Base-by-base conservation (phyloP, 768 basidiomycete species). In the Pulveroboletus frians region DNA sequence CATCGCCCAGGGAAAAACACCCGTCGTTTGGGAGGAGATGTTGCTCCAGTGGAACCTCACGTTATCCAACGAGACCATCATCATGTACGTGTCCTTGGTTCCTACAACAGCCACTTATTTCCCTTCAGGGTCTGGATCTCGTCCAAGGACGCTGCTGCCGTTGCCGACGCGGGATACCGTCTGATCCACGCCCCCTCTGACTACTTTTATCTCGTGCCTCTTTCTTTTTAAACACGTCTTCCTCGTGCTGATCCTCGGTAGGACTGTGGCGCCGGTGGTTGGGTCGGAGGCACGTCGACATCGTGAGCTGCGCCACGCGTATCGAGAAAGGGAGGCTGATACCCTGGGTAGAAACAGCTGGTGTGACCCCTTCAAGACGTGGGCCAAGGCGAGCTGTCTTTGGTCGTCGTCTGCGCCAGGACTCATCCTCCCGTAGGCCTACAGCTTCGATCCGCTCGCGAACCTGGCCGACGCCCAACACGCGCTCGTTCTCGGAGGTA, bases 1-100 rank as follows among this genome's bases (percentile, higher is more conserved):
- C 40, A 69, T 64, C 8, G 66, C 67, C 0, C 58, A 75, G 1
- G 83, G 82, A 0, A 92, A 92, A 69, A 85, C 78, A 0, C 83
- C 88, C 1, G 81, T 91, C 29, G 88, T 92, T 6, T 92, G 88
- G 85, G 83, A 92, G 71, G 81, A 82, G 52, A 76, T 80, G 76
- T 67, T 73, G 9, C 48, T 72, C 15, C 27, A 58, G 17, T 67
- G 64, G 55, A 69, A 73, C 42, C 55, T 78, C 9, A 68, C 63
- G 0, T 65, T 78, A 1, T 58, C 57, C 18, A 71, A 73, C 30
- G 71, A 76, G 35, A 73, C 74, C 9, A 55, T 77, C 46, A 58
- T 77, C 43, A 67, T 76, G 72, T 73, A 29, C 7, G 56, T 9
- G 1, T 3, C 5, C 14, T 13, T 15, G 20, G 31, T 40, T 36